Evolutionary conservation across 2,329 filamentous ascomycete species (phyloP).

Genomic region (Rosellinia necatrix): DNA sequence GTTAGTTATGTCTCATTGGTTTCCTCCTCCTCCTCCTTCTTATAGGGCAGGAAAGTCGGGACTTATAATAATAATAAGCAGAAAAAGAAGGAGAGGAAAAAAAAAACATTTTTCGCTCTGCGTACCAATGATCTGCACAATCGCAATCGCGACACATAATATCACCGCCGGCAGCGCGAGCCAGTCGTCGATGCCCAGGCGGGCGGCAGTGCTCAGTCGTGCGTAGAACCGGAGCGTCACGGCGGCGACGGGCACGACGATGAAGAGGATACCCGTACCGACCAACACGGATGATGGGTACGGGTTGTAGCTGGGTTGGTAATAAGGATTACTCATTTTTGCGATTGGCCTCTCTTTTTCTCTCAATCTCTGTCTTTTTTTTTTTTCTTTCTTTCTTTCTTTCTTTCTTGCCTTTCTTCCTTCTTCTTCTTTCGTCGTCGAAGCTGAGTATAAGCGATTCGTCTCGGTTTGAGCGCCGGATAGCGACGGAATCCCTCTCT

Average conservation of each 20-base stretch:
- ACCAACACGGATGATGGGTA: constrained; percentile 26
- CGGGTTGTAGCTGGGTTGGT: constrained; percentile 26
- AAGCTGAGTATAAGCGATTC: too few species aligned
- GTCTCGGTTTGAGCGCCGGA: too few species aligned
- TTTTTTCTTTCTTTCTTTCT: background rate
- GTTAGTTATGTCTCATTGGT: too few species aligned
- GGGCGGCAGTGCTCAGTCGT: constrained; percentile 8
- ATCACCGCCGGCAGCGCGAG: constrained; percentile 21
- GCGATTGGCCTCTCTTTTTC: too few species aligned
- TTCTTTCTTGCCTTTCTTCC: too few species aligned
- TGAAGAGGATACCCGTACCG: constrained; percentile 27
- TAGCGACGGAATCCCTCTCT: too few species aligned
- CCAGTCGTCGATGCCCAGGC: constrained; percentile 29
- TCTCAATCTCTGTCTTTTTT: constrained; percentile 5
- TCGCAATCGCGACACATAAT: constrained; percentile 19
- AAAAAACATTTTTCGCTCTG: background rate
- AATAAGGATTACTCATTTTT: constrained; percentile 30
- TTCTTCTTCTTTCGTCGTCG: too few species aligned
- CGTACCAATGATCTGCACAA: constrained; percentile 30
- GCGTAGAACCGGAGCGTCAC: constrained; percentile 28
- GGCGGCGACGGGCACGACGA: constrained; percentile 20
- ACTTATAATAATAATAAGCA: background rate
- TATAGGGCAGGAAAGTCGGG: too few species aligned
- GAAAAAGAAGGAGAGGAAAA: background rate
- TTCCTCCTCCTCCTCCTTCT: too few species aligned